Conservation (phyloP, 305 asterid genomes). For the Solanum hybrid region DNA sequence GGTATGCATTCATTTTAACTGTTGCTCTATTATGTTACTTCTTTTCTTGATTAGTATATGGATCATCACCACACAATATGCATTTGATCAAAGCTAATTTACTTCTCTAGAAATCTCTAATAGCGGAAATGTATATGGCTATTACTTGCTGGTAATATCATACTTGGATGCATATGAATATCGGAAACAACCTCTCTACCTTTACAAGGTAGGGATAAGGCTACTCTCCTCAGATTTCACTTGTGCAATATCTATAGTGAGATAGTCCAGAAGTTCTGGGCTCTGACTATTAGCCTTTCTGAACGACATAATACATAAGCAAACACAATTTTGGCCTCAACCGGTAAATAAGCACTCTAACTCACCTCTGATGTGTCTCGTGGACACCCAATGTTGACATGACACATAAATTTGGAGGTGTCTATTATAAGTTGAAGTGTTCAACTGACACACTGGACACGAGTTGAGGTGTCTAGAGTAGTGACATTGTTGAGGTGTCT, state of each 20-base stretch:
- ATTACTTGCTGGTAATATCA: neutral
- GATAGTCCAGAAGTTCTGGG: neutral
- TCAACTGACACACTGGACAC: neutral
- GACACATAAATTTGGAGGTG: neutral
- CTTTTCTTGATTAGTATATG: neutral
- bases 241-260: neutral
- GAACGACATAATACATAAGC: neutral
- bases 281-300: neutral
- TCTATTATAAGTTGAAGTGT: neutral
- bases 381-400: neutral
- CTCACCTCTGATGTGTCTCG: neutral
- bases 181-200: neutral
- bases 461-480: neutral
- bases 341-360: neutral
- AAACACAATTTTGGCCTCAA: neutral
- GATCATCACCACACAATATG: neutral
- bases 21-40: neutral
- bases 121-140: neutral
- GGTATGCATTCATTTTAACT: slow-evolving; percentile 25
- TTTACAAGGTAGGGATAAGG: neutral
- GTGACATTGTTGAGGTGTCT: too few relatives aligned
- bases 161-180: too few relatives aligned
- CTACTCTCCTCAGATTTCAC: too few relatives aligned
- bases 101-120: neutral
- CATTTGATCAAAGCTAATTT: neutral